A percentile compares a stretch with the other conserved stretches of the same genome.
Conservation (phyloP, 805 yeast species). For the Cyberlindnera euphorbiae region DNA sequence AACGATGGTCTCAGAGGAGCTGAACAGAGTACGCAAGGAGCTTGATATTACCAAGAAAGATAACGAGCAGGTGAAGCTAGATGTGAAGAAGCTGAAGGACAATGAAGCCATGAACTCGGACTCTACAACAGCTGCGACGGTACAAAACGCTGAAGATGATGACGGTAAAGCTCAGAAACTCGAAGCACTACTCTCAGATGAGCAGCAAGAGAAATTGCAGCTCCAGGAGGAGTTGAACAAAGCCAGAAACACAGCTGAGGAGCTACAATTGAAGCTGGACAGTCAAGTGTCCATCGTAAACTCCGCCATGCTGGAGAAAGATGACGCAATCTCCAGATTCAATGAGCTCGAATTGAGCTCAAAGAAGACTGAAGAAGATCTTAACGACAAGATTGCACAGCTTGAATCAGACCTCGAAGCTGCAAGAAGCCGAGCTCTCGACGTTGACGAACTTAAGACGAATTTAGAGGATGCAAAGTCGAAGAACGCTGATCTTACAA, state of each 20-base stretch:
- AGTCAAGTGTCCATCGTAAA: constrained; percentile 4
- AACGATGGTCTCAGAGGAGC: constrained; percentile 57
- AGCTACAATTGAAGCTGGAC: constrained; percentile 9
- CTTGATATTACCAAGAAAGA: constrained; percentile 5
- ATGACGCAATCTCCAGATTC: constrained; percentile 1
- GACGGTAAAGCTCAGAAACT: constrained; percentile 1
- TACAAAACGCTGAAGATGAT: neutral
- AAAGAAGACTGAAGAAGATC: neutral
- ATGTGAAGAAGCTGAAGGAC: constrained; percentile 3
- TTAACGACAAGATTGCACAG: neutral
- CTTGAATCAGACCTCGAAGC: constrained; percentile 2
- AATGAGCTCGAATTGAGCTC: neutral
- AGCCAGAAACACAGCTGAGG: constrained; percentile 7
- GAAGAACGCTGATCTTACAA: neutral
- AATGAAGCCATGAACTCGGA: neutral
- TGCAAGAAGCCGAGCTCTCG: neutral
- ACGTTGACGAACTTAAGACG: neutral
- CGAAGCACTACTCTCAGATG: neutral
- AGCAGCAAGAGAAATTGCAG: constrained; percentile 1
- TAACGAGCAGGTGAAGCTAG: constrained; percentile 8
- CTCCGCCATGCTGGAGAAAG: constrained; percentile 6
- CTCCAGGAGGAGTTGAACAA: constrained; percentile 10
- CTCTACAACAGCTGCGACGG: neutral
- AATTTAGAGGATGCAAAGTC: neutral
- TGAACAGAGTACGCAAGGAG: constrained; percentile 36